Base-by-base conservation (phyloP, 805 yeast species). In the Yarrowia osloensis region DNA sequence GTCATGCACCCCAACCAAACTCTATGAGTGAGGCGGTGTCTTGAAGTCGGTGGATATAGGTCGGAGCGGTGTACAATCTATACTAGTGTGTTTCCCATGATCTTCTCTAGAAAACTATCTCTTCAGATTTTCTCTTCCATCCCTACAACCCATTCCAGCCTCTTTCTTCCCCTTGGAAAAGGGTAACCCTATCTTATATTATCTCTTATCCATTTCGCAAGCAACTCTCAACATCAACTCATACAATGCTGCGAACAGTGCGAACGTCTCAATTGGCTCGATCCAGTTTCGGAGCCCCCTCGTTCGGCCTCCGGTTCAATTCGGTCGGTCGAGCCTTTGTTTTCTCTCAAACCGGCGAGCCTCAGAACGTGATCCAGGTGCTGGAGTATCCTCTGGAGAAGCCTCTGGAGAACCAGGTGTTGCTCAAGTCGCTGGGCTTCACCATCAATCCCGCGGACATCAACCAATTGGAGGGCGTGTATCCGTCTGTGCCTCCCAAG, bases 371-470 rank as follows among this genome's bases (percentile, higher is more conserved):
- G 42, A 17, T 61, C 17, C 52, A 61, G 28, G 40, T 61, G 31
- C 54, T 26, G 22, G 54, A 61, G 44, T 46, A 31, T 26, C 49
- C 49, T 12, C 39, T 61, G 1, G 54, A 44, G n/a, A 17, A 61
- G 40, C 66, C 66, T 11, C 40, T 24, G 11, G 54, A 61, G 44
- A 69, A 70, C 31, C 73, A 87, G 65, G 80, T 91, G 15, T 78
- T 91, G n/a, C 75, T 91, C 67, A 83, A 87, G 72, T 78, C 91
- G 1, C 74, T 92, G 42, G 97, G 96, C 0, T 85, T 89, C 69
- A 97, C 98, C 1, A 82, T 93, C 70, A 93, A 93, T 74, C 98
- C 98, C 0, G 89, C 97, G 0, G 98, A 93, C 75, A 80, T 91
- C 74, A 89, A 89, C 74, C 97, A 92, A 76, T 80, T 88, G 46